Evolutionary conservation across 1,139 yeast genomes (phyloP).

Genomic region (Zygosaccharomyces pseudobailii): DNA sequence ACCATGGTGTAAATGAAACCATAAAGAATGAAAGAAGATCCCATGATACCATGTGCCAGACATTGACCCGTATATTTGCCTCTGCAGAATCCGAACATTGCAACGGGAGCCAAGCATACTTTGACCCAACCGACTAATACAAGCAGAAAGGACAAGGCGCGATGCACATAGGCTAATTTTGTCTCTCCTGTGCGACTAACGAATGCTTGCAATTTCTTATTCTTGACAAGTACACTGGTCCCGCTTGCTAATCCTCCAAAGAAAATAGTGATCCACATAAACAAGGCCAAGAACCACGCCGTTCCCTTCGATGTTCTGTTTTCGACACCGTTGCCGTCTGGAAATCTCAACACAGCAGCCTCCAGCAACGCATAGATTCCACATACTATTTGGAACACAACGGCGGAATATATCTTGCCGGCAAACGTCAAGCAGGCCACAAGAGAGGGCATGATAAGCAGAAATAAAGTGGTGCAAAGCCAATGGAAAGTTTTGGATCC

Average conservation of each 20-base stretch:
- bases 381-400: conserved; percentile 45
- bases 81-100: conserved; percentile 80
- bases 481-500: conserved; percentile 60
- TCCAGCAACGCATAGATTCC: conserved; percentile 53
- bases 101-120: conserved; percentile 74
- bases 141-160: conserved; percentile 42
- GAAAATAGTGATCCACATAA: conserved; percentile 46
- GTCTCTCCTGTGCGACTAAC: conserved; percentile 34
- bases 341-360: conserved; percentile 51
- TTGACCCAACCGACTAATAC: conserved; percentile 62
- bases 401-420: conserved; percentile 43
- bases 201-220: conserved; percentile 27
- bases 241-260: conserved; percentile 55
- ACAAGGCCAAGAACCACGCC: conserved; percentile 51
- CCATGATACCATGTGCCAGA: conserved; percentile 96
- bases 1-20: conserved; percentile 67
- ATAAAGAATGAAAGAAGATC: conserved; percentile 74
- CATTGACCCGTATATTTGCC: conserved; percentile 83
- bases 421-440: conserved; percentile 54
- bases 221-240: conserved; percentile 42
- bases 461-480: conserved; percentile 45
- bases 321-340: conserved; percentile 61
- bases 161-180: conserved; percentile 39
- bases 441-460: conserved; percentile 52
- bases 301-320: conserved; percentile 64